Evolutionary conservation across 441 rosid genomes (phyloP).

Genomic region (Mallotus japonicus): DNA sequence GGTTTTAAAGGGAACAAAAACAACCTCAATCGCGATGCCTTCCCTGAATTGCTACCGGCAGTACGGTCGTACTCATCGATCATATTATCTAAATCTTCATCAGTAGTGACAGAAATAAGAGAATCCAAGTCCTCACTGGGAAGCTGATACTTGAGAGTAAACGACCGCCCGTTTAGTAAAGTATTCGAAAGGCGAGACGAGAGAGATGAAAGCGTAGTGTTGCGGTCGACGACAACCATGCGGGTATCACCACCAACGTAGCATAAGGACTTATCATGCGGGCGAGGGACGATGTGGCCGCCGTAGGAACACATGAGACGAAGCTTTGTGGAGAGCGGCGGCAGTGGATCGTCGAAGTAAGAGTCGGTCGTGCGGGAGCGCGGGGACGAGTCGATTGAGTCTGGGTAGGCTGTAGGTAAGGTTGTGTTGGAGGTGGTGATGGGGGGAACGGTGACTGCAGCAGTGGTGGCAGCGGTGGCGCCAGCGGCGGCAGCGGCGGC

Average conservation of each 20-base stretch:
- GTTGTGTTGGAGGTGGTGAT: slow-evolving; percentile 9
- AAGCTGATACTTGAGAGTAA: slow-evolving; percentile 84
- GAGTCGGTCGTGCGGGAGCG: slow-evolving; percentile 76
- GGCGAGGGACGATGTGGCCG: slow-evolving; percentile 92
- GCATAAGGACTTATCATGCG: slow-evolving; percentile 87
- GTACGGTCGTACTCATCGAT: slow-evolving; percentile 90
- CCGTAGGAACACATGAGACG: slow-evolving; percentile 98
- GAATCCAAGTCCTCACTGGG: slow-evolving; percentile 95
- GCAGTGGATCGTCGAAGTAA: slow-evolving; percentile 57
- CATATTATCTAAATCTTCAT: slow-evolving; percentile 95
- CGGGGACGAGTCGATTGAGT: slow-evolving; percentile 75
- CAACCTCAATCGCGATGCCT: slow-evolving; percentile 64
- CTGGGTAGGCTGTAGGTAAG: slow-evolving; percentile 35
- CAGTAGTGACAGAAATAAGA: slow-evolving; percentile 82
- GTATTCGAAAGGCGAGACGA: slow-evolving; percentile 57
- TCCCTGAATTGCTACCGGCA: slow-evolving; percentile 32
- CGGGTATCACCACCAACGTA: slow-evolving; percentile 95
- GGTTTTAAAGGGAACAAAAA: slow-evolving; percentile 67
- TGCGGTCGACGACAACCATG: slow-evolving; percentile 80
- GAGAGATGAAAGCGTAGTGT: slow-evolving; percentile 54
- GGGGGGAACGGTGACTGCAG: slow-evolving; percentile 7
- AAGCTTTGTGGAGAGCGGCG: slow-evolving; percentile 56
- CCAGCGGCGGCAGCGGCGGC: slow-evolving; percentile 20
- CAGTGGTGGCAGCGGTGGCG: slow-evolving; percentile 24
- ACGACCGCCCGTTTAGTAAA: slow-evolving; percentile 58